Percentiles rank a stretch among this genome's conserved stretches.
phyloP scores from a whole-genome alignment of 1,284 basidiomycete species.

The Spongiforma sp. region DNA sequence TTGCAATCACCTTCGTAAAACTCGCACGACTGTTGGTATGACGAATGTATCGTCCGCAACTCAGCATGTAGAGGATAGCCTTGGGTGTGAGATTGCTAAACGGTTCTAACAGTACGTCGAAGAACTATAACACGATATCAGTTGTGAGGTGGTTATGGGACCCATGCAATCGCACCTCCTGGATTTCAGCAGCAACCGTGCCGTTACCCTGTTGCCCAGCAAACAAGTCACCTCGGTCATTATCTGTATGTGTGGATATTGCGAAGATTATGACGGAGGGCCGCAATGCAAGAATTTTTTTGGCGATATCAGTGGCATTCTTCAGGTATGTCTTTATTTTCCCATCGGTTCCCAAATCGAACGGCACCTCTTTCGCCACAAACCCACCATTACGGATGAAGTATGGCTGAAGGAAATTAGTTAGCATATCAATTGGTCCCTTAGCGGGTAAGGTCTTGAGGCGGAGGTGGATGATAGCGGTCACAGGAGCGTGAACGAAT shows the following conservation, averaged over 20 bases:
- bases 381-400: not conserved
- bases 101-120: not conserved
- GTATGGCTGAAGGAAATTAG: not conserved
- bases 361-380: not conserved
- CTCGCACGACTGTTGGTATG: not conserved
- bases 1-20: not conserved
- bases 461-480: not conserved
- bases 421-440: not conserved
- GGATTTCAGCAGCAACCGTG: not conserved
- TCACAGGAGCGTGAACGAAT: not conserved
- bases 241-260: not conserved
- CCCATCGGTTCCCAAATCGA: not conserved
- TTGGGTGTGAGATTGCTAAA: not conserved
- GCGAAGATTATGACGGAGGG: not conserved
- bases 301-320: not conserved
- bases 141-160: not conserved
- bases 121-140: not conserved
- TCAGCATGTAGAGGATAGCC: not conserved
- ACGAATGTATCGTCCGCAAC: not conserved
- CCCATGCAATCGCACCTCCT: not conserved
- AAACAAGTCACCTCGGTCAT: not conserved
- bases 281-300: not conserved
- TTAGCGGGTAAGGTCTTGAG: not conserved
- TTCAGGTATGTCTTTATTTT: not conserved
- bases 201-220: not conserved